Base-by-base conservation (phyloP, 331 rosid genomes). In the Pyracantha coccinea region DNA sequence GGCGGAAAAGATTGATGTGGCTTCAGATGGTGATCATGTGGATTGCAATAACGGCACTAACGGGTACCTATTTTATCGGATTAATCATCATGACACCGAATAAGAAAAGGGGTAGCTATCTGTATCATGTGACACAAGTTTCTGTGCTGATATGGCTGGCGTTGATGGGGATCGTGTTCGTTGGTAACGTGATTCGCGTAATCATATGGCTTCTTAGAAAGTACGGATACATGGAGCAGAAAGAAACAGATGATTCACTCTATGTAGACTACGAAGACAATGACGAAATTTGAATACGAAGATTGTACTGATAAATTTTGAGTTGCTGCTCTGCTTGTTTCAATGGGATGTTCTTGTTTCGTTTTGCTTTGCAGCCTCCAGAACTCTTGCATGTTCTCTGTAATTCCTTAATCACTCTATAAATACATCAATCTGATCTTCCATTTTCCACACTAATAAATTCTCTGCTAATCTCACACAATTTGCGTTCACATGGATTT, bases 21-120 rank as follows among this genome's bases (percentile, higher is more conserved):
- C 7, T 81, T 52, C 78, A 71, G 81, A 81, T 72, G 81, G 78
- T 77, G 72, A 81, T 44, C 31, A 77, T 81, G 85, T 81, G 85
- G 85, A 24, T 81, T 23, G 85, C 85, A 24, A 81, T 81, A 54
- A 24, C 71, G 13, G 67, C 78, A 2, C 67, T 81, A 57, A 33
- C 68, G 2, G 66, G 50, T n/a, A 76, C 85, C 0, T 77, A 73
- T 60, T 70, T 75, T 29, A 4, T 80, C 13, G 80, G 80, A 12
- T 14, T 80, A 64, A 55, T 35, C 14, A 41, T 53, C 62, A 35
- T 70, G 28, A 80, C 84, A 19, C 84, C 84, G 12, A 53, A 20
- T 2, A n/a, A 11, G 60, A 50, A 52, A 3, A 27, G 19, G 47
- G 68, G 79, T 6, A 52, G 57, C 6, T 44, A 17, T 25, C 28